Base-by-base conservation (phyloP, 2,329 filamentous ascomycete genomes). In the Myriosclerotinia scirpicola region DNA sequence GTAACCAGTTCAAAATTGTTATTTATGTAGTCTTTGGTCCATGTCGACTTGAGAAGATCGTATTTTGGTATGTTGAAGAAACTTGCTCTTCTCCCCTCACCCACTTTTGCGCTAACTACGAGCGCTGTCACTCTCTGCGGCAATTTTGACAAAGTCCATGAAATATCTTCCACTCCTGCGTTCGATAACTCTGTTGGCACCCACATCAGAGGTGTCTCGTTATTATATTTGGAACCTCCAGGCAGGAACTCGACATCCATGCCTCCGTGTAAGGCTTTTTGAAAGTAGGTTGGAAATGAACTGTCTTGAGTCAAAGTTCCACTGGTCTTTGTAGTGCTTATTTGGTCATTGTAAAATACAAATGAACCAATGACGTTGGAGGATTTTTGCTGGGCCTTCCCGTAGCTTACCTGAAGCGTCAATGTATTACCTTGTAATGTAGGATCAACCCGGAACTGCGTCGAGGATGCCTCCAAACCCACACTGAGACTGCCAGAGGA, bases 11-110 rank as follows among this genome's bases (percentile, higher is more conserved):
- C 34, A 15, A 34, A 38, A 22, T 54, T 22, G 6, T 54, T 38
- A 5, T 54, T 38, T 3, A 54, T 54, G 53, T 22, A 3, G 9
- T 54, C 52, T 54, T 54, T 15, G 34, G 53, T 54, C 53, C 53
- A 54, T n/a, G 34, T 38, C 11, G 53, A 38, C 12, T 11, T 38
- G 9, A 54, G 52, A 54, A 54, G 34, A 12, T 54, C 53, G 17
- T n/a, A 14, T 2, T 54, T 54, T 38, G 53, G 53, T 54, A 54
- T 38, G 2, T 54, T 54, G 53, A 54, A 54, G 34, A 38, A 54
- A 38, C 53, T 54, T 54, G 20, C 34, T 14, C 53, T 38, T n/a
- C 30, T 54, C 2, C 53, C 53, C 9, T 38, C 53, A 15, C 34
- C 22, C n/a, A 38, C 11, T 3, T 54, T 54, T 4, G 53, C 34